Evolutionary conservation across 1,284 basidiomycete species (phyloP).

Genomic region (Microbotryum silenes-acaulis): DNA sequence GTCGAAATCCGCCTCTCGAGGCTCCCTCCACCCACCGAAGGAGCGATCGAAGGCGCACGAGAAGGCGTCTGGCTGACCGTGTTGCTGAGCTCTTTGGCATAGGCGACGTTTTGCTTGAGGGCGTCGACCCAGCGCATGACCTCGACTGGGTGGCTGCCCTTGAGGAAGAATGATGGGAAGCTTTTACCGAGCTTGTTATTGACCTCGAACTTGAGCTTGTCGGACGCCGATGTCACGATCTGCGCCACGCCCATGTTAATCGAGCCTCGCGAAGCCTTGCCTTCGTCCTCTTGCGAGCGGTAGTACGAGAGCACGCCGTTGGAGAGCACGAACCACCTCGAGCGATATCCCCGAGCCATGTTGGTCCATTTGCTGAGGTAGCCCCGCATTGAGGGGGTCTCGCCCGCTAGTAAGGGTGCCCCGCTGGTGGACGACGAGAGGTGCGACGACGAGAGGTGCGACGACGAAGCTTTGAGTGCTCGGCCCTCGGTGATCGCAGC

Average conservation of each 20-base stretch:
- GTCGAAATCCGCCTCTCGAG: conserved; percentile 1
- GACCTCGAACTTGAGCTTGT: conserved; percentile 74
- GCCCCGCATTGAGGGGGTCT: conserved; percentile 61
- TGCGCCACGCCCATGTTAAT: conserved; percentile 76
- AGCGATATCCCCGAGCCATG: conserved; percentile 80
- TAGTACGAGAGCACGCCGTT: conserved; percentile 57
- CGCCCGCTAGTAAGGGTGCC: conserved; percentile 13
- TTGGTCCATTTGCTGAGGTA: conserved; percentile 87
- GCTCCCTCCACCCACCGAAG: background rate
- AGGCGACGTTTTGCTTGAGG: conserved; percentile 64
- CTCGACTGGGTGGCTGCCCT: conserved; percentile 82
- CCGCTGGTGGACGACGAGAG: too few species aligned
- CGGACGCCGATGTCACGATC: conserved; percentile 41
- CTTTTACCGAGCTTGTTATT: conserved; percentile 48
- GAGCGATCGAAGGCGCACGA: background rate
- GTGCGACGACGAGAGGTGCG: conserved; percentile 47
- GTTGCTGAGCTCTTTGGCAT: conserved; percentile 39
- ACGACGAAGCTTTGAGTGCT: conserved; percentile 34
- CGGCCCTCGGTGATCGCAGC: conserved; percentile 48
- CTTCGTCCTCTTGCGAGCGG: conserved; percentile 85
- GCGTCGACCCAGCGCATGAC: conserved; percentile 79
- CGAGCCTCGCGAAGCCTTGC: conserved; percentile 74
- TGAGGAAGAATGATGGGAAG: conserved; percentile 75
- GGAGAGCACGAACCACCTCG: conserved; percentile 88
- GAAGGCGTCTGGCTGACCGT: too few species aligned